A percentile compares a stretch with the other conserved stretches of the same genome.
Conservation (phyloP, 306 rosid species). For the Prunus armeniaca region DNA sequence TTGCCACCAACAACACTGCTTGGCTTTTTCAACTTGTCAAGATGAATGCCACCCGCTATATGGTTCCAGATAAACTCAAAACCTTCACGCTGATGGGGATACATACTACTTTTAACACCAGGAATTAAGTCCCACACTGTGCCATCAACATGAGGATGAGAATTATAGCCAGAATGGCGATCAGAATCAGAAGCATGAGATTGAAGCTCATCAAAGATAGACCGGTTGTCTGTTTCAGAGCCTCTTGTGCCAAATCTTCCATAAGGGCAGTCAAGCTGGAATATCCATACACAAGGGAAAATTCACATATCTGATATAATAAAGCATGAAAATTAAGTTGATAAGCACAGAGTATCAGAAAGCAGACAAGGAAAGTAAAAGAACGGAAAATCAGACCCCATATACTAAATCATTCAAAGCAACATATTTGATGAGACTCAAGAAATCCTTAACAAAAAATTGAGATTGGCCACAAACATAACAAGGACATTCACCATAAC, state of each 20-base stretch:
- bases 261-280: constrained; percentile 40
- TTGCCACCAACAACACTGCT: constrained; percentile 21
- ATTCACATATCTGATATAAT: neutral
- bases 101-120: constrained; percentile 39
- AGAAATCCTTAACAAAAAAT: neutral
- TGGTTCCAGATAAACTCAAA: constrained; percentile 74
- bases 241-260: constrained; percentile 36
- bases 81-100: constrained; percentile 60
- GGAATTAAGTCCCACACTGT: constrained; percentile 75
- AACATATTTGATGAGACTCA: neutral
- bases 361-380: neutral
- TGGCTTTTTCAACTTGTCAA: constrained; percentile 27
- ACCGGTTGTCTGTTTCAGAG: neutral
- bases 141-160: constrained; percentile 22
- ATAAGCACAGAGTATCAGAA: constrained; percentile 6
- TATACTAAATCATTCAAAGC: neutral
- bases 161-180: constrained; percentile 1
- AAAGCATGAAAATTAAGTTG: neutral
- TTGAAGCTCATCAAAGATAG: constrained; percentile 18
- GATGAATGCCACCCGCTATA: constrained; percentile 58
- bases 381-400: neutral
- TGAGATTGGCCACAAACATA: neutral
- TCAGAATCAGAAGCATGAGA: constrained; percentile 9
- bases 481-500: neutral
- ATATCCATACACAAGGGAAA: constrained; percentile 8